A percentile compares a stretch with the other conserved stretches of the same genome.
phyloP scores from a whole-genome alignment of 768 basidiomycete species.

The Xerocomellus intermedius region DNA sequence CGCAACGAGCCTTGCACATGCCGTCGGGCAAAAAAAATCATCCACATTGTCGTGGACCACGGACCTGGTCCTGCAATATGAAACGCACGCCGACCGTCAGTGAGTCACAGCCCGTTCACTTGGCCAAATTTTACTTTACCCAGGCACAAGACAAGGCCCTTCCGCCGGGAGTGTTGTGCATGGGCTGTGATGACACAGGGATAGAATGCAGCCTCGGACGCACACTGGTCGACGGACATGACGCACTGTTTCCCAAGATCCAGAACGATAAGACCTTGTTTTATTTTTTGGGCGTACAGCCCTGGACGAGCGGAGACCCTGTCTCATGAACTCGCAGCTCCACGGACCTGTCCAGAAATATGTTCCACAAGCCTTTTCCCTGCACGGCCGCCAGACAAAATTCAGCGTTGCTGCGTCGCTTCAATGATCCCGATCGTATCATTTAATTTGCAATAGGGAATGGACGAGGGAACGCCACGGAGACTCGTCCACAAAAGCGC shows the following conservation, averaged over 20 bases:
- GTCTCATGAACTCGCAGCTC: constrained; percentile 12
- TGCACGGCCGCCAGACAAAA: constrained; percentile 10
- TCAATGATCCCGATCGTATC: constrained; percentile 15
- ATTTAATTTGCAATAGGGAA: constrained; percentile 25
- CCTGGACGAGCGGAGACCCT: constrained; percentile 20
- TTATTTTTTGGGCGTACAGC: not conserved
- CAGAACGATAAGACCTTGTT: not conserved
- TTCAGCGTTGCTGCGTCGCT: constrained; percentile 17
- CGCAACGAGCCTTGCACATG: not conserved
- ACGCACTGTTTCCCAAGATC: constrained; percentile 6
- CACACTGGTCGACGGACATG: constrained; percentile 19
- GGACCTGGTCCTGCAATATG: constrained; percentile 3
- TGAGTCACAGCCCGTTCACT: not conserved
- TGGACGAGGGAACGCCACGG: constrained; percentile 26
- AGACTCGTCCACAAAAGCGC: constrained; percentile 16
- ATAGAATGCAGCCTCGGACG: constrained; percentile 5
- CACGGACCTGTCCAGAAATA: constrained; percentile 21
- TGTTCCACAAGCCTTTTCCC: constrained; percentile 19
- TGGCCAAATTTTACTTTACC: not conserved
- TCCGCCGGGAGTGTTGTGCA: not conserved
- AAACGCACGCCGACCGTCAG: constrained; percentile 1
- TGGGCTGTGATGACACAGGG: constrained; percentile 13
- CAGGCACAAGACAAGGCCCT: constrained; percentile 9
- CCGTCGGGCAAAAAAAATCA: not conserved
- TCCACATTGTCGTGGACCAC: not conserved